Percentiles rank a stretch among this genome's conserved stretches.
Evolutionary conservation across 176 grass and related monocot species (phyloP).

Genomic region (Oryza glumipatula): DNA sequence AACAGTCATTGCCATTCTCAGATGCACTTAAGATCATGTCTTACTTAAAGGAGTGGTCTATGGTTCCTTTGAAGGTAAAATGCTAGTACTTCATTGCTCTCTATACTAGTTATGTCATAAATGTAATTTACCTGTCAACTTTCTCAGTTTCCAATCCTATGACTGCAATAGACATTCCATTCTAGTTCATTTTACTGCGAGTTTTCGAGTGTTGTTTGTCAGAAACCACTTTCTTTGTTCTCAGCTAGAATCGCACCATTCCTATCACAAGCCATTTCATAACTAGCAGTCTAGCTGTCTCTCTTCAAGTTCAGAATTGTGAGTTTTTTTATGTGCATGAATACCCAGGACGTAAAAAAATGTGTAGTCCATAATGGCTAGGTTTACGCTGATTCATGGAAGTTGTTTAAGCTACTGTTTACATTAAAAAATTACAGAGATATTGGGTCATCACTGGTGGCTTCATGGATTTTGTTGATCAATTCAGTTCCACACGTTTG

Average conservation of each 20-base stretch:
- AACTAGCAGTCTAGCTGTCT: not conserved
- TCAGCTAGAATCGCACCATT: not conserved
- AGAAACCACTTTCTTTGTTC: not conserved
- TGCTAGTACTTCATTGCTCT: not conserved
- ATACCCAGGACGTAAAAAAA: not conserved
- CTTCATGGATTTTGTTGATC: not conserved
- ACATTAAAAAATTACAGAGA: not conserved
- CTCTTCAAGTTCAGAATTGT: not conserved
- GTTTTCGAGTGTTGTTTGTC: not conserved
- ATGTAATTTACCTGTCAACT: not conserved
- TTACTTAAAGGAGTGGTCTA: constrained; percentile 91
- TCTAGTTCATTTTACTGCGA: not conserved
- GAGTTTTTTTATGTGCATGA: not conserved
- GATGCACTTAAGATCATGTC: constrained; percentile 92
- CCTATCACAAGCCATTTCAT: constrained; percentile 23
- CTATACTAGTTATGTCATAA: not conserved
- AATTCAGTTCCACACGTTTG: not conserved
- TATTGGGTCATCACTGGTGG: not conserved
- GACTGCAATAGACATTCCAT: not conserved
- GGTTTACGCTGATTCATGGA: constrained; percentile 2
- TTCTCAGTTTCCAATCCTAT: not conserved
- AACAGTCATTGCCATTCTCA: constrained; percentile 89
- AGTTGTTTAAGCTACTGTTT: not conserved
- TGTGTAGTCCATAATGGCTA: not conserved
- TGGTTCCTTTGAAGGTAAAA: constrained; percentile 74